Conservation (phyloP, 495 filamentous ascomycete genomes). For the Pseudevernia furfuracea region DNA sequence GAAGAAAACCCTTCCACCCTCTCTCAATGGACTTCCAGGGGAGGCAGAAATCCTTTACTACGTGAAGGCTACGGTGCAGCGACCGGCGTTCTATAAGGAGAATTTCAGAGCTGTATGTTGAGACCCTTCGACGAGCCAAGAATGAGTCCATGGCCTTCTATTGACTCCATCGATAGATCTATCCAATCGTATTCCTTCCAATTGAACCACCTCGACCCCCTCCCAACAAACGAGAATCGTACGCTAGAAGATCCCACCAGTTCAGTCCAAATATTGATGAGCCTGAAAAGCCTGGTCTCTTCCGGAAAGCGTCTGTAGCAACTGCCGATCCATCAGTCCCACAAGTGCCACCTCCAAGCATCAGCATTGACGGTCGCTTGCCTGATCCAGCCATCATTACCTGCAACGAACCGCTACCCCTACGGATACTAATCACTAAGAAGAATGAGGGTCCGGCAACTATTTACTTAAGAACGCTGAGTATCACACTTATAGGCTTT, state of each 20-base stretch:
- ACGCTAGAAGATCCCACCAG: slow-evolving; percentile 70
- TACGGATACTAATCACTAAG: slow-evolving; percentile 71
- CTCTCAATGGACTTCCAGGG: slow-evolving; percentile 69
- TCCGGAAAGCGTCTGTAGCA: slow-evolving; percentile 36
- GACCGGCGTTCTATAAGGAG: slow-evolving; percentile 76
- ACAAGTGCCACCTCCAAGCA: slow-evolving; percentile 38
- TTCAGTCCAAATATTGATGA: slow-evolving; percentile 47
- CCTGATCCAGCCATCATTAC: slow-evolving; percentile 85
- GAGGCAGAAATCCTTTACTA: slow-evolving; percentile 89
- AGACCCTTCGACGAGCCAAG: background rate
- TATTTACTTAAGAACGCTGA: slow-evolving; percentile 67
- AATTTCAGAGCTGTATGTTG: slow-evolving; percentile 61
- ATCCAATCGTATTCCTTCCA: slow-evolving; percentile 73
- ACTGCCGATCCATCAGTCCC: slow-evolving; percentile 16
- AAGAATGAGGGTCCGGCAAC: slow-evolving; percentile 53
- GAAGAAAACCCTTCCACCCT: slow-evolving; percentile 81
- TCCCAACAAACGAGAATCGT: slow-evolving; percentile 66
- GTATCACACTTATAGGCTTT: slow-evolving; percentile 71
- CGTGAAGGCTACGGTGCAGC: slow-evolving; percentile 80
- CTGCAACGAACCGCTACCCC: slow-evolving; percentile 74
- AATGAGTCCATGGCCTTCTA: background rate
- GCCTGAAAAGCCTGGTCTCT: slow-evolving; percentile 48
- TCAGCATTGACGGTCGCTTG: slow-evolving; percentile 69
- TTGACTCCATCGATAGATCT: slow-evolving; percentile 34
- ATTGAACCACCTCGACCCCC: slow-evolving; percentile 78